Base-by-base conservation (phyloP, 192 early-diverging fungal species). In the Rhizoclosmatium globosum region DNA sequence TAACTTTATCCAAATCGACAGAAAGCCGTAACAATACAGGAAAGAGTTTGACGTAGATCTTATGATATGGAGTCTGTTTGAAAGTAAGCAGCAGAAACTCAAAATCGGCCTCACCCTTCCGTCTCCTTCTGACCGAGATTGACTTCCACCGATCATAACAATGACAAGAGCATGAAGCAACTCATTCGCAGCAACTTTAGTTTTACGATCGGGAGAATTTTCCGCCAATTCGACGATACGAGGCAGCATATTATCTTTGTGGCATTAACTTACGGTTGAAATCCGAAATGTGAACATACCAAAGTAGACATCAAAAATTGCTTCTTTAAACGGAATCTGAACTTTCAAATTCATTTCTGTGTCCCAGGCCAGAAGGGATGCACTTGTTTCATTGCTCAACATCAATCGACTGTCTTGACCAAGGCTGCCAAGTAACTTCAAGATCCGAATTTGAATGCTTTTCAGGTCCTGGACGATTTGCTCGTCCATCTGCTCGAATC, bases 161-260 rank as follows among this genome's bases (percentile, higher is more conserved):
- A 95, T 79, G 6, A 92, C 80, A 4, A 92, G 61, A 13, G 92
- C 89, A 69, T 95, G 94, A 7, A 95, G 75, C 1, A 94, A 77
- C 74, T 95, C 94, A 53, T 92, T 88, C 6, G 91, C 91, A 17
- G 91, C 91, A 0, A 93, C 84, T 80, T 94, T 94, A n/a, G 90
- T 88, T 79, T 94, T 88, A 15, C 94, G 79, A 58, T 94, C 91
- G 1, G 92, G 85, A 6, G 93, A 93, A 66, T 82, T 85, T 76
- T 95, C 92, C 0, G 93, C 91, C n/a, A 94, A 77, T 38, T 93
- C 89, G 50, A 91, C 83, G n/a, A 95, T 88, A 15, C 93, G 79
- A 21, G 94, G 94, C 21, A 95, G 79, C 58, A 95, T 82, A 58
- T 94, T 92, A 81, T 93, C 94, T 93, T 77, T 19, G 73, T 4